Conservation (phyloP, 106 monocot species). For the Allium sativum region DNA sequence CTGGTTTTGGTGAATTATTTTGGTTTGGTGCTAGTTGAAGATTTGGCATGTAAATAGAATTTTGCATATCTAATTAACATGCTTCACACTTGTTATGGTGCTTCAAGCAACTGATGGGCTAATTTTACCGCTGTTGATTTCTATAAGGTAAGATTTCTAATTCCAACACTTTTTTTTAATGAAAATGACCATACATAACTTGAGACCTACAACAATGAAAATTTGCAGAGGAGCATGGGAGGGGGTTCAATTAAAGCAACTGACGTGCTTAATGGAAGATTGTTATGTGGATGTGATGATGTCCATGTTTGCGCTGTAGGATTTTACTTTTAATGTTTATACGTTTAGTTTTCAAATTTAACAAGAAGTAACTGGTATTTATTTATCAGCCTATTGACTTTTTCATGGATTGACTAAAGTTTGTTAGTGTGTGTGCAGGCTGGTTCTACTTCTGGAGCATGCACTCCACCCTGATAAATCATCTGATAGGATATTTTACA, state of each 20-base stretch:
- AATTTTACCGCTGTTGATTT: constrained; percentile 74
- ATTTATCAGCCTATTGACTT: neutral
- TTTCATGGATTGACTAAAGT: neutral
- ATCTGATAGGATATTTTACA: too few species aligned
- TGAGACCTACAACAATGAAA: neutral
- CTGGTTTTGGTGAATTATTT: constrained; percentile 68
- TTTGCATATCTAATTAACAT: constrained; percentile 41
- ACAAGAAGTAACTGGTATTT: neutral
- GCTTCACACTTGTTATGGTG: constrained; percentile 44
- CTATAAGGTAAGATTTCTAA: constrained; percentile 51
- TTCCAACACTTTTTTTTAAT: neutral
- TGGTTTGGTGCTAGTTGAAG: constrained; percentile 29
- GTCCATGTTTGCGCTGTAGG: constrained; percentile 47
- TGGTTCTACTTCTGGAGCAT: constrained; percentile 12
- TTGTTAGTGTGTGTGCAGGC: neutral
- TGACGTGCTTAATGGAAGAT: constrained; percentile 62
- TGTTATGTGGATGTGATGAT: constrained; percentile 66
- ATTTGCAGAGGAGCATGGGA: constrained; percentile 56
- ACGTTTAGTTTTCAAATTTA: neutral
- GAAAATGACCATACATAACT: neutral
- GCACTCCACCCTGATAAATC: constrained; percentile 8
- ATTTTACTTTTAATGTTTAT: neutral
- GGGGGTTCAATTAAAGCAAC: constrained; percentile 55
- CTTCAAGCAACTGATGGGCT: constrained; percentile 56
- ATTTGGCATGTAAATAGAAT: constrained; percentile 38